phyloP scores from a whole-genome alignment of 306 rosid species.

The Rosa chinensis region DNA sequence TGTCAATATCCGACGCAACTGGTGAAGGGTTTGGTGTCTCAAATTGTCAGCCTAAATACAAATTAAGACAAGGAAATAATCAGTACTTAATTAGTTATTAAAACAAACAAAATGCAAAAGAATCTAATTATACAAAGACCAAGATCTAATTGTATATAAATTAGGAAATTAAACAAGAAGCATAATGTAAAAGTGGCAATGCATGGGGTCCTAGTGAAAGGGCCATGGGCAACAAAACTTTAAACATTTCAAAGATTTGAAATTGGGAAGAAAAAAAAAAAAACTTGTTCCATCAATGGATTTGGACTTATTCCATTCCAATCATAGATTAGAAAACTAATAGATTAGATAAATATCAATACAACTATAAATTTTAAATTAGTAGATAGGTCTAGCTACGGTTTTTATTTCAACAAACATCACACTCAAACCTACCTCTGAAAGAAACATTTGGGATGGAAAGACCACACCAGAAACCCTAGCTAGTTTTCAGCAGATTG shows the following conservation, averaged over 20 bases:
- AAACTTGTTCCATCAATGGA: constrained; percentile 34
- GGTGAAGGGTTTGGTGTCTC: constrained; percentile 88
- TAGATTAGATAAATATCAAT: background rate
- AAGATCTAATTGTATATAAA: background rate
- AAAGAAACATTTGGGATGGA: constrained; percentile 57
- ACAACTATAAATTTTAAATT: constrained; percentile 9
- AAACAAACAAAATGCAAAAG: background rate
- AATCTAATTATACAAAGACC: background rate
- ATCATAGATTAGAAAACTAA: constrained; percentile 18
- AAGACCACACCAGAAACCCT: constrained; percentile 44
- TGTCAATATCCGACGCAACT: constrained; percentile 64
- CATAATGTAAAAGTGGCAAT: background rate
- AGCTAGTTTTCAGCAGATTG: constrained; percentile 32
- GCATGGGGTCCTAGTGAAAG: constrained; percentile 34
- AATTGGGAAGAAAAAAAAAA: constrained; percentile 8
- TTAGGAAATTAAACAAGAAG: background rate
- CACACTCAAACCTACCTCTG: constrained; percentile 71
- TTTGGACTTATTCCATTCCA: constrained; percentile 35
- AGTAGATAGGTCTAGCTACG: constrained; percentile 39
- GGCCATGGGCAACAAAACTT: constrained; percentile 15
- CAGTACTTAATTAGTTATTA: background rate
- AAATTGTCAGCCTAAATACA: constrained; percentile 74
- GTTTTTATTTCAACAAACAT: constrained; percentile 52
- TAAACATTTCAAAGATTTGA: constrained; percentile 41
- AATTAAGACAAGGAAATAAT: background rate